Conservation (phyloP, 371 early-diverging fungal species). For the Dentiscutata heterogama region DNA sequence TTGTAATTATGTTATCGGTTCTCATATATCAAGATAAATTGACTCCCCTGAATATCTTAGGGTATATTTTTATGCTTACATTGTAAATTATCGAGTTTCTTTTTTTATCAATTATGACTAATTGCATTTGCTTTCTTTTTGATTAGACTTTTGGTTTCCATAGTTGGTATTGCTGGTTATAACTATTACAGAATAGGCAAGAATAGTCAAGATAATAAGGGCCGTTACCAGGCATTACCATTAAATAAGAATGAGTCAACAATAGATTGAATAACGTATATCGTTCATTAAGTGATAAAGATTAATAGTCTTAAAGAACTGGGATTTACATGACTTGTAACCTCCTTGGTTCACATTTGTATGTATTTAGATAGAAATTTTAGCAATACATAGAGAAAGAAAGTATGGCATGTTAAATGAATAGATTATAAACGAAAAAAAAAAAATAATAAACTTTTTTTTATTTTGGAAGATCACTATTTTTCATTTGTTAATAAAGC, state of each 20-base stretch:
- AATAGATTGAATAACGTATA: no score
- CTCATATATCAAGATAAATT: conserved; percentile 35
- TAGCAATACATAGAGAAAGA: no score
- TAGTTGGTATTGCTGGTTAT: conserved; percentile 36
- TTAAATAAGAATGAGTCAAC: conserved; percentile 2
- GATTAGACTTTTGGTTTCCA: conserved; percentile 27
- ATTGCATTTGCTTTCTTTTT: neutral
- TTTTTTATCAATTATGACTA: neutral
- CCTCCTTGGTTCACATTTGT: no score
- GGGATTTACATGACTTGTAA: no score
- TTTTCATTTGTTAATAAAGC: no score
- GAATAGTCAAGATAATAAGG: neutral
- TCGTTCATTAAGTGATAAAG: no score
- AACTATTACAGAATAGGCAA: conserved; percentile 42
- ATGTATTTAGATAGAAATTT: no score
- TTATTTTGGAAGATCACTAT: no score
- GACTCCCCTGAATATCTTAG: conserved; percentile 35
- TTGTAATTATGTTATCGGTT: conserved; percentile 41
- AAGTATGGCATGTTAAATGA: no score
- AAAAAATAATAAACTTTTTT: no score
- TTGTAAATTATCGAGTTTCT: neutral
- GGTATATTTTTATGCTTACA: conserved; percentile 2
- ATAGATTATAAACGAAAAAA: no score
- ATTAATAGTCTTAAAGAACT: no score
- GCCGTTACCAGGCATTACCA: conserved; percentile 11